These are phyloP conservation scores for Kurtzmaniella fragi DNA, from an alignment of 805 yeast genomes.

Conservation along the genomic window DNA sequence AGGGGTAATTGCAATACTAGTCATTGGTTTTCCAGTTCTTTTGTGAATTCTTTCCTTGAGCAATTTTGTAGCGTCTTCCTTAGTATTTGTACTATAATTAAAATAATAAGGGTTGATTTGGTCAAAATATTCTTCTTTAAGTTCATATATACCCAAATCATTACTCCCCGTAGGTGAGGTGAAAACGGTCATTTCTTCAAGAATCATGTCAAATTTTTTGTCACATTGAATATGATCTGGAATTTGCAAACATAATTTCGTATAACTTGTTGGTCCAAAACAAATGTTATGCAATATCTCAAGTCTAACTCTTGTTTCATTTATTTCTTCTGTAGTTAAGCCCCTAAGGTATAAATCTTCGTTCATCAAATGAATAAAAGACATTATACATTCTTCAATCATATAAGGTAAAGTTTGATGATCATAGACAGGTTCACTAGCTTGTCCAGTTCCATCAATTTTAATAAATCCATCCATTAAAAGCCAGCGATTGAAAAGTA, in stretches of 20 bases:
- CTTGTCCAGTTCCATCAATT: background rate
- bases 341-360: constrained; percentile 61
- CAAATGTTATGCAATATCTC: constrained; percentile 85
- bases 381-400: constrained; percentile 74
- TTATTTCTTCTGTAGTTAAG: constrained; percentile 41
- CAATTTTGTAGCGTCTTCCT: constrained; percentile 76
- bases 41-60: constrained; percentile 48
- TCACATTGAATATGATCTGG: constrained; percentile 76
- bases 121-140: constrained; percentile 31
- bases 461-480: constrained; percentile 34
- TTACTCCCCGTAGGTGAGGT: constrained; percentile 29
- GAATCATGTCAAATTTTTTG: constrained; percentile 60
- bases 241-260: constrained; percentile 60
- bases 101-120: constrained; percentile 64
- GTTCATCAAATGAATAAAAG: constrained; percentile 60
- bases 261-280: constrained; percentile 65
- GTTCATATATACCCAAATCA: constrained; percentile 31
- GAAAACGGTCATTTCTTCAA: constrained; percentile 28
- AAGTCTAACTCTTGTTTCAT: constrained; percentile 46
- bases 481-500: constrained; percentile 68
- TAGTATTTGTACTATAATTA: constrained; percentile 68
- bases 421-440: constrained; percentile 30
- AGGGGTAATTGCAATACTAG: constrained; percentile 58
- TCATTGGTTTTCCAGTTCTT: constrained; percentile 29
- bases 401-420: constrained; percentile 51